Evolutionary conservation across 2,329 filamentous ascomycete genomes (phyloP).

Genomic region (Aspergillus oerlinghausenensis): DNA sequence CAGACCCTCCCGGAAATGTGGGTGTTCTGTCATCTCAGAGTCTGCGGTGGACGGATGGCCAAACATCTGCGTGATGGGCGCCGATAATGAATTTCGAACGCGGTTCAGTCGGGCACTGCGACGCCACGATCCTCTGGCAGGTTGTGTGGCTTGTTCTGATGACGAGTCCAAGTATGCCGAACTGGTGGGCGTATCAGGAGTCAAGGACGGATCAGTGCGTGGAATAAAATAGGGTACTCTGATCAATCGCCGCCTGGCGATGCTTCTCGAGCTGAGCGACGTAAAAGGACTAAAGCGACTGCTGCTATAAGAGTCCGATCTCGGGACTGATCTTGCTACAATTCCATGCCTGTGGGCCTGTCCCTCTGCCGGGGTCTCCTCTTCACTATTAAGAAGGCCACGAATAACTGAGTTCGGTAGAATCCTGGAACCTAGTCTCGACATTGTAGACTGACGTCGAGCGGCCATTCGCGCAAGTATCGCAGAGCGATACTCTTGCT

Average conservation of each 20-base stretch:
- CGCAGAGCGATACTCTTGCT: conserved; percentile 28
- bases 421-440: conserved; percentile 44
- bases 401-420: conserved; percentile 44
- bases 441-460: conserved; percentile 45
- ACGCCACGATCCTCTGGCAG: conserved; percentile 34
- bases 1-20: conserved; percentile 26
- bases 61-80: conserved; percentile 43
- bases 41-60: conserved; percentile 31
- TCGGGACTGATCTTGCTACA: conserved; percentile 33
- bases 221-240: conserved; percentile 38
- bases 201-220: conserved; percentile 29
- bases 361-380: conserved; percentile 44
- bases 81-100: conserved; percentile 41
- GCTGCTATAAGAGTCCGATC: conserved; percentile 31
- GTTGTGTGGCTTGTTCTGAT: conserved; percentile 23
- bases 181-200: conserved; percentile 25
- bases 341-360: conserved; percentile 42
- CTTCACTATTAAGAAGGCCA: conserved; percentile 41
- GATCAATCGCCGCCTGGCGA: conserved; percentile 36
- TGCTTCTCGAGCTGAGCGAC: conserved; percentile 35
- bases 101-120: conserved; percentile 38
- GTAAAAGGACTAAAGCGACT: conserved; percentile 40
- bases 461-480: conserved; percentile 33
- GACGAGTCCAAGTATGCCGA: conserved; percentile 24
- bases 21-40: conserved; percentile 23